A percentile compares a stretch with the other conserved stretches of the same genome.
These are phyloP conservation scores for Kodamaea fungicola DNA, from an alignment of 1,139 yeast species.

Conservation along the genomic window DNA sequence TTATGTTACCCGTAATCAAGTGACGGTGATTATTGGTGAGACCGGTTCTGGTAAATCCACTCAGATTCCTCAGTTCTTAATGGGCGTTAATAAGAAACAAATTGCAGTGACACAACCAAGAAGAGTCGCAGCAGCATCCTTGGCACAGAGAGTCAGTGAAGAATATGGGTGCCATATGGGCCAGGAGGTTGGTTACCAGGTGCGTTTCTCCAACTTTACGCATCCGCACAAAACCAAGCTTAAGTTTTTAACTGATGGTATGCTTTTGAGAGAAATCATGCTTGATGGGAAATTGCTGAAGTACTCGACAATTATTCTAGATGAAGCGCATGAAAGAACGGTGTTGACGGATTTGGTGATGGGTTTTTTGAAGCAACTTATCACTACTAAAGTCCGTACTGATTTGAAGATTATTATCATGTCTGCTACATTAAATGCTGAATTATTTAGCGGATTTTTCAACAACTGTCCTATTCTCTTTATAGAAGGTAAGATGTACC, in stretches of 20 bases:
- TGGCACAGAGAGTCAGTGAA: constrained; percentile 90
- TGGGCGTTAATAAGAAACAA: constrained; percentile 47
- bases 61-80: constrained; percentile 88
- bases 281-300: constrained; percentile 59
- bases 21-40: constrained; percentile 86
- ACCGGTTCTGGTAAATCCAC: constrained; percentile 99
- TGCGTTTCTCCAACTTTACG: constrained; percentile 60
- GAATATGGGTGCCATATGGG: constrained; percentile 81
- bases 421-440: constrained; percentile 98
- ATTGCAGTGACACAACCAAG: constrained; percentile 97
- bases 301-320: constrained; percentile 79
- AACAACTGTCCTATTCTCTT: constrained; percentile 72
- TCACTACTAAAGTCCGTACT: constrained; percentile 45
- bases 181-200: constrained; percentile 88
- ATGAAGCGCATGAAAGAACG: constrained; percentile 98
- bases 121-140: constrained; percentile 93
- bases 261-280: constrained; percentile 90
- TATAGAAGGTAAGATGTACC: constrained; percentile 87
- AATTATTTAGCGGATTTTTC: constrained; percentile 76
- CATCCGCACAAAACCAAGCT: constrained; percentile 52
- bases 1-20: constrained; percentile 55
- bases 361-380: constrained; percentile 77
- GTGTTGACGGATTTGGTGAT: constrained; percentile 83
- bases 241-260: constrained; percentile 94
- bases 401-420: constrained; percentile 63